These are phyloP conservation scores for Monilinia vaccinii-corymbosi DNA, from an alignment of 2,329 filamentous ascomycete genomes.

Conservation along the genomic window DNA sequence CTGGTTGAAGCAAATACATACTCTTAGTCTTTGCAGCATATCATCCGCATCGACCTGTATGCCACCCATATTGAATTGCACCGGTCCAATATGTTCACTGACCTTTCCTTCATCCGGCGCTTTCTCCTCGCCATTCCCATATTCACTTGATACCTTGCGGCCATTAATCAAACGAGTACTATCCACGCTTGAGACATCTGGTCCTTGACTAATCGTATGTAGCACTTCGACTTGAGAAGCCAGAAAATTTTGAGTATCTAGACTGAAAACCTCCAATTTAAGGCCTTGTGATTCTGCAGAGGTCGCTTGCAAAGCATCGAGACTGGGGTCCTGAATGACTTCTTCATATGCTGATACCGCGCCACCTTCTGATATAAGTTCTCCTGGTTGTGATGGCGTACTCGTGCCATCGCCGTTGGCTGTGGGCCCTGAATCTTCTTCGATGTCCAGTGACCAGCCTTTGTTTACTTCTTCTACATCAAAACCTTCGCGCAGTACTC, in stretches of 20 bases:
- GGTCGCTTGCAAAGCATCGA: slow-evolving; percentile 48
- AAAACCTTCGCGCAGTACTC: slow-evolving; percentile 83
- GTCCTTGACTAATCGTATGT: slow-evolving; percentile 50
- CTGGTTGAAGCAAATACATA: slow-evolving; percentile 32
- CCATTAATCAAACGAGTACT: slow-evolving; percentile 20
- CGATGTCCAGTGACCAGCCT: slow-evolving; percentile 79
- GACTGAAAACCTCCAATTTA: slow-evolving; percentile 49
- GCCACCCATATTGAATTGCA: slow-evolving; percentile 97
- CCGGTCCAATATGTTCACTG: slow-evolving; percentile 76
- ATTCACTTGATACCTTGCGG: slow-evolving; percentile 15
- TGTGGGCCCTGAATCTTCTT: slow-evolving; percentile 40
- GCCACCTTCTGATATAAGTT: slow-evolving; percentile 39
- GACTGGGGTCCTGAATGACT: slow-evolving; percentile 66
- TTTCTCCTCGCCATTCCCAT: slow-evolving; percentile 19
- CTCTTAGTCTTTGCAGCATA: slow-evolving; percentile 80
- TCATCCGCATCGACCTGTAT: slow-evolving; percentile 95
- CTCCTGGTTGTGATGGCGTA: slow-evolving; percentile 13
- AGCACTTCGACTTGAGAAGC: slow-evolving; percentile 65
- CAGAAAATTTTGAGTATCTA: slow-evolving; percentile 71
- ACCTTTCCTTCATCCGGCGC: slow-evolving; percentile 23
- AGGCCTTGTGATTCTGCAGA: slow-evolving; percentile 35
- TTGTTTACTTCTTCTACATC: slow-evolving; percentile 80
- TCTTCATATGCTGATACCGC: slow-evolving; percentile 70
- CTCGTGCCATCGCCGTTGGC: slow-evolving; percentile 26
- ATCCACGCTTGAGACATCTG: slow-evolving; percentile 38